phyloP scores from a whole-genome alignment of 2,329 filamentous ascomycete species.

The Phaeomoniella chlamydospora region DNA sequence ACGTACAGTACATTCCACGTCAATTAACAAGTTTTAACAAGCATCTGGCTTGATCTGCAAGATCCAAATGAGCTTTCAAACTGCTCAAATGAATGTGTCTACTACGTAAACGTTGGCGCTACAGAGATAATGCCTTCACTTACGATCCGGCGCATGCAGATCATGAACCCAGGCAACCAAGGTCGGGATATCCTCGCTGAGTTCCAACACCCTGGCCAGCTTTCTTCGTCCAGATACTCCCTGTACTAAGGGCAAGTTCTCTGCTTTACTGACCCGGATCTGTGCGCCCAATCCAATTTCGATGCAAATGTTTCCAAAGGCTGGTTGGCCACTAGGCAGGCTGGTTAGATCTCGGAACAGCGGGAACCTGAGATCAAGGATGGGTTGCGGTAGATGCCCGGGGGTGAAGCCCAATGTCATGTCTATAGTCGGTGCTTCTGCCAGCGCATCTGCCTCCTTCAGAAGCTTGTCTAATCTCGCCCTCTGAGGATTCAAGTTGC shows the following conservation, averaged over 20 bases:
- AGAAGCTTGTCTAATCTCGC: not conserved
- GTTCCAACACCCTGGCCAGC: not conserved
- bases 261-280: not conserved
- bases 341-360: not conserved
- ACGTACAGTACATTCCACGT: too few species aligned
- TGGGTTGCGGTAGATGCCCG: not conserved
- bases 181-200: conserved; percentile 1
- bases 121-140: too few species aligned
- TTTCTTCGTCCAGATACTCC: not conserved
- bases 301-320: not conserved
- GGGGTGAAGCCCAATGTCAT: not conserved
- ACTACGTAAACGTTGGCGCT: too few species aligned
- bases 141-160: too few species aligned
- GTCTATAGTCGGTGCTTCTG: not conserved
- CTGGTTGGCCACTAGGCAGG: not conserved
- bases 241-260: not conserved
- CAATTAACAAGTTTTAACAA: too few species aligned
- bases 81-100: too few species aligned
- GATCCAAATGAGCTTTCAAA: too few species aligned
- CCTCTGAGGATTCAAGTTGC: not conserved
- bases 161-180: not conserved
- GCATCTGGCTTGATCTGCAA: too few species aligned
- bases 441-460: not conserved
- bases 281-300: not conserved
- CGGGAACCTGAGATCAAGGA: not conserved